These are phyloP conservation scores for Annona cherimola DNA, from an alignment of 164 flowering plant genomes.

Conservation along the genomic window DNA sequence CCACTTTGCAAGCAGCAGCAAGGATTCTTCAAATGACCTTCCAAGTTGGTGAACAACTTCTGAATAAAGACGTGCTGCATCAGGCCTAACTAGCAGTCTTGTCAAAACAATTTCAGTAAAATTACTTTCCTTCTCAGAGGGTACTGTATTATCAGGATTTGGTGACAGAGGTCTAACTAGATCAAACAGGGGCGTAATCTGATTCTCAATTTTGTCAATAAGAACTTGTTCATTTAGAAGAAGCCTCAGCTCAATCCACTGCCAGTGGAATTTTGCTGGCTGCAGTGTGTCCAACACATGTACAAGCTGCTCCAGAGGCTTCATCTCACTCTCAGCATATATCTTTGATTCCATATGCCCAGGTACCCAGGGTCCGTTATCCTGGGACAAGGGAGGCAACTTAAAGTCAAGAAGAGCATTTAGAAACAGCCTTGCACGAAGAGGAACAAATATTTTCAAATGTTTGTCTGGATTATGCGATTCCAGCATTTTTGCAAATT, in stretches of 20 bases:
- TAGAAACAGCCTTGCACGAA: conserved; percentile 87
- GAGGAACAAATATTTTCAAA: conserved; percentile 68
- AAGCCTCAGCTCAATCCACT: conserved; percentile 96
- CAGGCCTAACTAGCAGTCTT: conserved; percentile 89
- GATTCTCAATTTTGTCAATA: conserved; percentile 55
- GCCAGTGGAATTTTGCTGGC: conserved; percentile 99
- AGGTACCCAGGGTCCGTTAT: conserved; percentile 43
- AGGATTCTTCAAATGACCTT: conserved; percentile 73
- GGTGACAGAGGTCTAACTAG: conserved; percentile 68
- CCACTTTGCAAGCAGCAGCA: conserved; percentile 85
- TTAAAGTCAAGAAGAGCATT: conserved; percentile 78
- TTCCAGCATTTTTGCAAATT: conserved; percentile 76
- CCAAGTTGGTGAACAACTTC: conserved; percentile 90
- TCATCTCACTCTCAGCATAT: conserved; percentile 45
- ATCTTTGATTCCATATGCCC: conserved; percentile 47
- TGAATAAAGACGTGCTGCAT: conserved; percentile 90
- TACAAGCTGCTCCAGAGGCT: conserved; percentile 77
- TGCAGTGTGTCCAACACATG: conserved; percentile 77
- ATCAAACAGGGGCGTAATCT: conserved; percentile 55
- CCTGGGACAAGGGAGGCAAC: conserved; percentile 46
- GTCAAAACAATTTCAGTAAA: conserved; percentile 76
- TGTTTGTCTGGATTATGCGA: conserved; percentile 51
- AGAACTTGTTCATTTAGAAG: conserved; percentile 90
- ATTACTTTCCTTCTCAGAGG: conserved; percentile 76
- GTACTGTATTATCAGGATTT: conserved; percentile 46